A percentile compares a stretch with the other conserved stretches of the same genome.
Evolutionary conservation across 257 asterid genomes (phyloP).

Genomic region (Haberlea rhodopensis): DNA sequence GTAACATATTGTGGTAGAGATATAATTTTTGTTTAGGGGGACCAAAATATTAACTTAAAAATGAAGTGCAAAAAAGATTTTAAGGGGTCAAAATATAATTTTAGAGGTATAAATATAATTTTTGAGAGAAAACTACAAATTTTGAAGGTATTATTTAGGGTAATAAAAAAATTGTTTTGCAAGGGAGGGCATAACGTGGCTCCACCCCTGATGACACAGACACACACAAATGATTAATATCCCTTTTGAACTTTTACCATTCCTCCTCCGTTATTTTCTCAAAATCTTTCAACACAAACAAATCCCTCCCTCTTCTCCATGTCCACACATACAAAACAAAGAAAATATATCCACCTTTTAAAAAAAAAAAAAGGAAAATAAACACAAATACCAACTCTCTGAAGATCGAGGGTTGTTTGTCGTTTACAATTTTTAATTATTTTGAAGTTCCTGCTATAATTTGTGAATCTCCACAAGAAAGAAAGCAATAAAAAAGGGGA

Average conservation of each 20-base stretch:
- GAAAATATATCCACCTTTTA: not conserved
- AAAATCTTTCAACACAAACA: slow-evolving; percentile 10
- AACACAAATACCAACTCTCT: not conserved
- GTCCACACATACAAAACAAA: not conserved
- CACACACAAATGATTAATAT: too few species aligned
- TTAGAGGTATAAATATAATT: too few species aligned
- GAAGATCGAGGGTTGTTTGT: not conserved
- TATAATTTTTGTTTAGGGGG: too few species aligned
- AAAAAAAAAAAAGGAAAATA: not conserved
- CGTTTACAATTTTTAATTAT: not conserved
- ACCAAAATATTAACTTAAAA: too few species aligned
- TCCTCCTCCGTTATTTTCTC: slow-evolving; percentile 34
- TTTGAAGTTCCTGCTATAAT: not conserved
- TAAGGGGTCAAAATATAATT: too few species aligned
- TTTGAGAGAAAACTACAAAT: too few species aligned
- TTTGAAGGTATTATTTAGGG: too few species aligned
- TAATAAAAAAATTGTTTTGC: too few species aligned
- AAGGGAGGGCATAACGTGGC: too few species aligned
- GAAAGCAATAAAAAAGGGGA: slow-evolving; percentile 27
- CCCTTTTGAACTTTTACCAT: slow-evolving; percentile 19
- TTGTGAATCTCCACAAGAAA: slow-evolving; percentile 25
- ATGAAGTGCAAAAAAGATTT: too few species aligned
- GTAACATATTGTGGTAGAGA: too few species aligned
- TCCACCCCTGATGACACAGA: too few species aligned
- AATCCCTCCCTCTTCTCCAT: not conserved